Evolutionary conservation across 73 alveolate species (phyloP).

Genomic region (Paramecium pentaurelia): DNA sequence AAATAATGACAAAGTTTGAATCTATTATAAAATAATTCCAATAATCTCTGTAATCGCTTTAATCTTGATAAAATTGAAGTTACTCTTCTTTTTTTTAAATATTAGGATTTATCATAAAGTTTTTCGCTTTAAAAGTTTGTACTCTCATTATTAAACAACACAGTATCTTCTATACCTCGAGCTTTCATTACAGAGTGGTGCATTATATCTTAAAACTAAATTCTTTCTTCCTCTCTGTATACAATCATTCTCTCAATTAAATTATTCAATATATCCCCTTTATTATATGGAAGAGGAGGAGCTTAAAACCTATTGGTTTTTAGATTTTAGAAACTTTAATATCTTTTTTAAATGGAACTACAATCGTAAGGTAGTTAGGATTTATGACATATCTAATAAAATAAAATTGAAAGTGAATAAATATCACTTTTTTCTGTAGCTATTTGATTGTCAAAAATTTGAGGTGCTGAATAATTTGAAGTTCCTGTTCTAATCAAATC

Average conservation of each 20-base stretch:
- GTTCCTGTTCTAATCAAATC: background rate
- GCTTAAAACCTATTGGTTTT: background rate
- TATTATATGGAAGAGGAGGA: background rate
- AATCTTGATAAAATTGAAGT: background rate
- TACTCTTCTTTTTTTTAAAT: background rate
- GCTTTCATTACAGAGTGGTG: background rate
- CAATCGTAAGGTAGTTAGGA: background rate
- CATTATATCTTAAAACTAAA: background rate
- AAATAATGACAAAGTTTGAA: background rate
- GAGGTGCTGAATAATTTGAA: background rate
- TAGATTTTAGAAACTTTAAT: background rate
- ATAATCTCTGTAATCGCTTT: background rate
- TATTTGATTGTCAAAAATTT: background rate
- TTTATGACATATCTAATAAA: background rate
- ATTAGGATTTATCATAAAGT: background rate
- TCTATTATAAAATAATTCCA: background rate
- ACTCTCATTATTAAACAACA: background rate
- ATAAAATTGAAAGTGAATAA: background rate
- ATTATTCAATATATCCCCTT: background rate
- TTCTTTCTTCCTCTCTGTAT: background rate
- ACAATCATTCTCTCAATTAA: background rate
- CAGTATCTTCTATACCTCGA: background rate
- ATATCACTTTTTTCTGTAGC: background rate
- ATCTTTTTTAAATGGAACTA: background rate
- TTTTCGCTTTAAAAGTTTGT: background rate